A percentile compares a stretch with the other conserved stretches of the same genome.
Evolutionary conservation across 805 yeast genomes (phyloP).

Genomic region (Kazachstania psychrophila): DNA sequence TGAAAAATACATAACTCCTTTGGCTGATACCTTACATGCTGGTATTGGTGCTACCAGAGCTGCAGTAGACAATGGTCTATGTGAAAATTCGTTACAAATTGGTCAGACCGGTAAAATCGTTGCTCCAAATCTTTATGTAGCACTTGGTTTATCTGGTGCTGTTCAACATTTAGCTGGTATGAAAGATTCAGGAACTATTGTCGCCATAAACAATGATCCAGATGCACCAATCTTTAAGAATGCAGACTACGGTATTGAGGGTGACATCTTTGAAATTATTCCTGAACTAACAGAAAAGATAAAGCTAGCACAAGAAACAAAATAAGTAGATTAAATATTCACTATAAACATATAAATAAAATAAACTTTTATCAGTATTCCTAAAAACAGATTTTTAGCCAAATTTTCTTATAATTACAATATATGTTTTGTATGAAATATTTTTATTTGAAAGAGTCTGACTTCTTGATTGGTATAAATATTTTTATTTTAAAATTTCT

Average conservation of each 20-base stretch:
- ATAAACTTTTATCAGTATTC: background rate
- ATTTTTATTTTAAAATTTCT: no score
- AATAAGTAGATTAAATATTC: background rate
- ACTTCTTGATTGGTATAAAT: no score
- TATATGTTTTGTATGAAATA: no score
- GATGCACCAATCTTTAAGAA: slow-evolving; percentile 90
- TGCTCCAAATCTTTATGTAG: slow-evolving; percentile 90
- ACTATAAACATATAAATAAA: background rate
- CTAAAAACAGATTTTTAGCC: no score
- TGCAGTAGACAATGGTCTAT: slow-evolving; percentile 92
- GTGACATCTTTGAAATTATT: slow-evolving; percentile 73
- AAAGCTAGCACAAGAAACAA: background rate
- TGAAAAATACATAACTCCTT: slow-evolving; percentile 64
- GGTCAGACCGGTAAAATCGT: slow-evolving; percentile 98
- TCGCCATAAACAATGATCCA: slow-evolving; percentile 88
- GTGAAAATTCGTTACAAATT: slow-evolving; percentile 92
- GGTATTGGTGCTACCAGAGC: slow-evolving; percentile 98
- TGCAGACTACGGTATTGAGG: slow-evolving; percentile 84
- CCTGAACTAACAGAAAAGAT: slow-evolving; percentile 80
- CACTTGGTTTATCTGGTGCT: slow-evolving; percentile 94
- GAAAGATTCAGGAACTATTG: slow-evolving; percentile 91
- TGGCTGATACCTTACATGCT: slow-evolving; percentile 76
- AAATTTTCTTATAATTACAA: no score
- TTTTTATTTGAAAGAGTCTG: no score
- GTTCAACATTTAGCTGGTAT: slow-evolving; percentile 97